Conservation (phyloP, 1,139 yeast species). For the Suhomyces bolitotheri region DNA sequence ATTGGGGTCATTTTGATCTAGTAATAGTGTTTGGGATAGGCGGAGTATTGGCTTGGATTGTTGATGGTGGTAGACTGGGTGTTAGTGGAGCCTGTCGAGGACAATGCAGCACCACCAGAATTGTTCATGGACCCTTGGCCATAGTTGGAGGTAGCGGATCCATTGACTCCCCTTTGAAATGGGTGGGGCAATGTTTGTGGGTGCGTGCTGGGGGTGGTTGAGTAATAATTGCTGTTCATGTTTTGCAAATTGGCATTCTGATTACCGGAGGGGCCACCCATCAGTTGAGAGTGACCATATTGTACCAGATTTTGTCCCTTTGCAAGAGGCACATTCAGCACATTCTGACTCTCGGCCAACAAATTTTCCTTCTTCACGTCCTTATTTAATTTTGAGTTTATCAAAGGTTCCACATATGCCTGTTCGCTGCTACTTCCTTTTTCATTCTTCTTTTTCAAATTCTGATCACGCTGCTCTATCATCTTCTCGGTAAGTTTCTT, state of each 20-base stretch:
- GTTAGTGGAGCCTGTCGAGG: slow-evolving; percentile 5
- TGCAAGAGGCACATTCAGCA: not conserved
- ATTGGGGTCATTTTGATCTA: slow-evolving; percentile 8
- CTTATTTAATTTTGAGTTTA: slow-evolving; percentile 11
- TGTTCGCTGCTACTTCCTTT: slow-evolving; percentile 14
- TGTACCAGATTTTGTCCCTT: not conserved
- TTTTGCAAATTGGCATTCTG: slow-evolving; percentile 3
- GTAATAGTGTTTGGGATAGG: slow-evolving; percentile 18
- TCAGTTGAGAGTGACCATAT: slow-evolving; percentile 1
- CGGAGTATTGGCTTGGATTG: slow-evolving; percentile 11
- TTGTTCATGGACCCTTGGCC: slow-evolving; percentile 6
- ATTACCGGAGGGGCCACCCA: not conserved
- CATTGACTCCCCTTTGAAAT: slow-evolving; percentile 13
- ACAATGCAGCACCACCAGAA: slow-evolving; percentile 6
- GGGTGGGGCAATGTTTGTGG: slow-evolving; percentile 17
- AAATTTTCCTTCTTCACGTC: slow-evolving; percentile 9
- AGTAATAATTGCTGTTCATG: slow-evolving; percentile 10
- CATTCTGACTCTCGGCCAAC: not conserved
- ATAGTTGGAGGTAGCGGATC: slow-evolving; percentile 4
- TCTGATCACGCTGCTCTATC: slow-evolving; percentile 29
- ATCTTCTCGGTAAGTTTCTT: slow-evolving; percentile 40
- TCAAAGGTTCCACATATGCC: slow-evolving; percentile 16
- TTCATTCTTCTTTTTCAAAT: slow-evolving; percentile 13
- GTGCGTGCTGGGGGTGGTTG: slow-evolving; percentile 13
- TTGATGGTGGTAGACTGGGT: slow-evolving; percentile 6